Percentiles rank a stretch among this genome's conserved stretches.
phyloP scores from a whole-genome alignment of 345 rosid genomes.

The Alliaria petiolata region DNA sequence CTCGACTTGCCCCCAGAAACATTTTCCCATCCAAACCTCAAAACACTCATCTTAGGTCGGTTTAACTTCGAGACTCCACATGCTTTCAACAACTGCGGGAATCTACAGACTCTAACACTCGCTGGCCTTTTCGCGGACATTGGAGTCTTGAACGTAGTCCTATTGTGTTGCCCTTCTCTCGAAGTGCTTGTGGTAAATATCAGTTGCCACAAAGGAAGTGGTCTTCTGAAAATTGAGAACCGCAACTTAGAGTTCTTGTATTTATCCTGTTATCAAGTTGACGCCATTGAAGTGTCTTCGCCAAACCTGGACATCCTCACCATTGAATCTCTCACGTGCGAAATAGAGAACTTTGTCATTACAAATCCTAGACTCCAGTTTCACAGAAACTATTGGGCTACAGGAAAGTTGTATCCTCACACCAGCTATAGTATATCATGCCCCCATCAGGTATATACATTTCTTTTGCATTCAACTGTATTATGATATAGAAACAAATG shows the following conservation, averaged over 20 bases:
- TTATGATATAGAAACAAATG: not conserved
- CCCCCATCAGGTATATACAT: not conserved
- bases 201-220: too few species aligned
- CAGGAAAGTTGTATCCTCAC: not conserved
- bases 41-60: too few species aligned
- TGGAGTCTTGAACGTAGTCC: too few species aligned
- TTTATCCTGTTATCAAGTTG: not conserved
- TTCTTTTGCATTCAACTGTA: not conserved
- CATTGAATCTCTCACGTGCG: not conserved
- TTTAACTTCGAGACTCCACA: too few species aligned
- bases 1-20: too few species aligned
- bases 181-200: too few species aligned
- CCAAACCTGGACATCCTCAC: not conserved
- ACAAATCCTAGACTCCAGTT: not conserved
- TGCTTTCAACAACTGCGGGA: too few species aligned
- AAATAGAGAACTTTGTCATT: not conserved
- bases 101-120: too few species aligned
- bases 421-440: not conserved
- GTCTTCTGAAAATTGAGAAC: not conserved
- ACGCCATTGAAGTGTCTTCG: constrained; percentile 8
- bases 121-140: too few species aligned
- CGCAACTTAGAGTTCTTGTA: not conserved
- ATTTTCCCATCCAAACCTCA: too few species aligned
- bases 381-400: not conserved
- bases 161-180: too few species aligned